A percentile compares a stretch with the other conserved stretches of the same genome.
Evolutionary conservation across 2,329 filamentous ascomycete genomes (phyloP).

Genomic region (Coniella vitis): DNA sequence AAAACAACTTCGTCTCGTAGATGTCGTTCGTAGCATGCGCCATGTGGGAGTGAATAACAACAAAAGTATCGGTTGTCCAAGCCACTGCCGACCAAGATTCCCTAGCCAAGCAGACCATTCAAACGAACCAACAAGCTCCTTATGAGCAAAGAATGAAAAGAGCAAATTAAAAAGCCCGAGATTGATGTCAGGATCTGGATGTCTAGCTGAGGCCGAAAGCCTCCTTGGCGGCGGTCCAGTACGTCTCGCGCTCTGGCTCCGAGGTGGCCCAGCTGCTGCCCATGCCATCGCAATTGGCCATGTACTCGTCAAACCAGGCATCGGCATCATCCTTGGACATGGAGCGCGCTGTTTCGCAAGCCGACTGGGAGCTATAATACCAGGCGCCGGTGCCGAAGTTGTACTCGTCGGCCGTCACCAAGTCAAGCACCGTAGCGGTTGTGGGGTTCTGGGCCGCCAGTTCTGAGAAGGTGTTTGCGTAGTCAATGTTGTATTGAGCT

Average conservation of each 20-base stretch:
- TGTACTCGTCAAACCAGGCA: slow-evolving; percentile 38
- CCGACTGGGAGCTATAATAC: slow-evolving; percentile 42
- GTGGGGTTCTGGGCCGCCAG: slow-evolving; percentile 27
- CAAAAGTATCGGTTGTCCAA: too few relatives aligned
- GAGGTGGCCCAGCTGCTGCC: slow-evolving; percentile 15
- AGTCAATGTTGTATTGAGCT: slow-evolving; percentile 36
- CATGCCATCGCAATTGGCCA: slow-evolving; percentile 38
- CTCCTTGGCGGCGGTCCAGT: slow-evolving; percentile 39
- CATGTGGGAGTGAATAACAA: too few relatives aligned
- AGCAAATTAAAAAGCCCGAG: too few relatives aligned
- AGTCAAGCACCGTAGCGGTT: slow-evolving; percentile 32
- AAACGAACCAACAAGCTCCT: too few relatives aligned
- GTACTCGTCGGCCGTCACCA: slow-evolving; percentile 41
- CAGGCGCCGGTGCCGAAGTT: slow-evolving; percentile 49
- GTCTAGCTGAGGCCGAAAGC: slow-evolving; percentile 29
- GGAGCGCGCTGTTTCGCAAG: slow-evolving; percentile 28
- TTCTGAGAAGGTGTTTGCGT: slow-evolving; percentile 37
- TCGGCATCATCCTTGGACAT: slow-evolving; percentile 19
- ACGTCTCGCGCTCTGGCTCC: slow-evolving; percentile 27
- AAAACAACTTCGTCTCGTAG: too few relatives aligned
- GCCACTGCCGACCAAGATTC: too few relatives aligned
- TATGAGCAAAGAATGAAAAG: too few relatives aligned
- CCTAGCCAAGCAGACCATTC: too few relatives aligned
- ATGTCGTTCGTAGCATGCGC: too few relatives aligned
- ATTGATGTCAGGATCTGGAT: too few relatives aligned